Evolutionary conservation across 331 rosid genomes (phyloP).

Genomic region (Telfairia occidentalis): DNA sequence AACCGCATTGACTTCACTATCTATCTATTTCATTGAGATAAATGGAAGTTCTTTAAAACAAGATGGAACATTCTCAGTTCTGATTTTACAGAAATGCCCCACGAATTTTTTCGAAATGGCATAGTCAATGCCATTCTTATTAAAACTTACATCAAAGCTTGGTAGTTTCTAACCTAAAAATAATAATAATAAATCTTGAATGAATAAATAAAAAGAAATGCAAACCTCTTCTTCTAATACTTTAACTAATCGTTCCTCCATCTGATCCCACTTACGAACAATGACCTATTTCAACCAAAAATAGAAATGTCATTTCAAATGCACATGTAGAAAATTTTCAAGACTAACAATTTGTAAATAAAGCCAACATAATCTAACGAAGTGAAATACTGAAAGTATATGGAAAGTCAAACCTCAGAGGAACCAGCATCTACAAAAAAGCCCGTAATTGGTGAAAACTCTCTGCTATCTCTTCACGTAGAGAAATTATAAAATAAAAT

Average conservation of each 20-base stretch:
- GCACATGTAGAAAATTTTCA: background rate
- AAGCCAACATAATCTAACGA: background rate
- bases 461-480: slow-evolving; percentile 58
- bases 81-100: too few relatives aligned
- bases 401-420: slow-evolving; percentile 46
- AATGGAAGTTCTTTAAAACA: background rate
- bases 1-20: too few relatives aligned
- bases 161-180: background rate
- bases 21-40: too few relatives aligned
- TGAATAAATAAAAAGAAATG: background rate
- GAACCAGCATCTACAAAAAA: slow-evolving; percentile 48
- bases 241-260: slow-evolving; percentile 51
- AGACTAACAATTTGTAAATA: background rate
- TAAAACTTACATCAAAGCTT: background rate
- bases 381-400: background rate
- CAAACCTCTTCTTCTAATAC: slow-evolving; percentile 51
- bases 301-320: background rate
- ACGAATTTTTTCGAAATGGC: background rate
- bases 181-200: background rate
- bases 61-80: background rate
- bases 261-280: slow-evolving; percentile 67
- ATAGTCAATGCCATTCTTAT: background rate
- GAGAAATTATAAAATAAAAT: background rate
- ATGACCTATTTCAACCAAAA: slow-evolving; percentile 40
- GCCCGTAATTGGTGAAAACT: slow-evolving; percentile 71